Conservation (phyloP, 2,329 filamentous ascomycete species). For the Sporothrix sp. region DNA sequence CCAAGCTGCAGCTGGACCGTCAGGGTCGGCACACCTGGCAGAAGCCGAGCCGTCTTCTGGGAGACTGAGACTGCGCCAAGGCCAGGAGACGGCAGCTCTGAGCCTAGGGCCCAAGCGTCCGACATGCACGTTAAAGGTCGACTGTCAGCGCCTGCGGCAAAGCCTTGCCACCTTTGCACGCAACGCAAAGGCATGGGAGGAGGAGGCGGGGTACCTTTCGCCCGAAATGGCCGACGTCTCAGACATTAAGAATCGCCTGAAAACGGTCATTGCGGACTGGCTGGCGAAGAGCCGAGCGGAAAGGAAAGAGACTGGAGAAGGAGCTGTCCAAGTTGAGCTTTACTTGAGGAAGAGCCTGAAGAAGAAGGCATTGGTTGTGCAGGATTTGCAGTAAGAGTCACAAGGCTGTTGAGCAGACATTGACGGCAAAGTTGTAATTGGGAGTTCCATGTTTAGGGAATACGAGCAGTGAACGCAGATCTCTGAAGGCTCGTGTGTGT, state of each 20-base stretch:
- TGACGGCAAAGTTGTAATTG: no score
- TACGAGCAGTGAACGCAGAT: no score
- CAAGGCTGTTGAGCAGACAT: not conserved
- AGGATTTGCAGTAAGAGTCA: not conserved
- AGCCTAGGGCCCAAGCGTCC: not conserved
- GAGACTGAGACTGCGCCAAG: no score
- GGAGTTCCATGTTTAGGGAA: not conserved
- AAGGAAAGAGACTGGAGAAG: not conserved
- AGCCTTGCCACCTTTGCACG: not conserved
- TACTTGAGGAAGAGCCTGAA: conserved; percentile 14
- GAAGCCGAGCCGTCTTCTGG: no score
- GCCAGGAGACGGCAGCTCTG: not conserved
- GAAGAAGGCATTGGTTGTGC: conserved; percentile 3
- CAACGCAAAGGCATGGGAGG: not conserved
- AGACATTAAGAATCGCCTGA: conserved; percentile 11
- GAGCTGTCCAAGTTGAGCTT: conserved; percentile 12
- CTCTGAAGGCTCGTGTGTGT: no score
- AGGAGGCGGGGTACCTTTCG: not conserved
- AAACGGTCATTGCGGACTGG: conserved; percentile 9
- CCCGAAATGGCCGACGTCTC: conserved; percentile 11
- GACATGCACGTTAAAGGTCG: conserved; percentile 4
- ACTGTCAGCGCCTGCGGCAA: conserved; percentile 2
- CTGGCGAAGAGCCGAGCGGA: conserved; percentile 1
- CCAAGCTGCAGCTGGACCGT: not conserved
- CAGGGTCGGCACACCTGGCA: no score